Percentiles rank a stretch among this genome's conserved stretches.
Conservation (phyloP, 164 flowering plant genomes). For the Malania oleifera region DNA sequence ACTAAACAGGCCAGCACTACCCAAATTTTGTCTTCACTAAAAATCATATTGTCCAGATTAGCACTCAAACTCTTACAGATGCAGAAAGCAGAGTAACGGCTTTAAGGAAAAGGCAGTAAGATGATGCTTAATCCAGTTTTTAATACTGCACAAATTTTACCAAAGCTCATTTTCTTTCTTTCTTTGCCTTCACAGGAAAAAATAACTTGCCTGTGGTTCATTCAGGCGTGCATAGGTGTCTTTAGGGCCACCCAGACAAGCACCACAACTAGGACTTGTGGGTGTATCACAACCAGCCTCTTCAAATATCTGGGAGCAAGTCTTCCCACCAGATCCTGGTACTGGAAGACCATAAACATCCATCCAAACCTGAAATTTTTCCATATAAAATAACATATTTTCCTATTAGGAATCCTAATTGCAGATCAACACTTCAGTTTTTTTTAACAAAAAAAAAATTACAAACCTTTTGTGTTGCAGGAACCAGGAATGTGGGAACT, state of each 20-base stretch:
- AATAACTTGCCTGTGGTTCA: conserved; percentile 65
- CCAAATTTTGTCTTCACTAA: too few species aligned
- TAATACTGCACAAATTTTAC: too few species aligned
- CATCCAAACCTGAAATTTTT: conserved; percentile 80
- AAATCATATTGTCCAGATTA: too few species aligned
- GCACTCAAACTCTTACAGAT: too few species aligned
- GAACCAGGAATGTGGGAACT: conserved; percentile 96
- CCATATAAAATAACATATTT: background rate
- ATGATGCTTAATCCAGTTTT: too few species aligned
- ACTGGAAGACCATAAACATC: conserved; percentile 79
- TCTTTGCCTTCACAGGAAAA: too few species aligned
- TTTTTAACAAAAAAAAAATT: background rate
- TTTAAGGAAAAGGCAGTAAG: too few species aligned
- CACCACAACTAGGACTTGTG: conserved; percentile 93
- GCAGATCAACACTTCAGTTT: background rate
- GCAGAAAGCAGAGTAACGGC: too few species aligned
- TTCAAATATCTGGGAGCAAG: conserved; percentile 97
- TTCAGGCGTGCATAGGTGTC: conserved; percentile 99
- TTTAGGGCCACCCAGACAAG: conserved; percentile 96
- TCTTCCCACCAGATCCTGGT: conserved; percentile 96
- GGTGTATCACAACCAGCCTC: conserved; percentile 99
- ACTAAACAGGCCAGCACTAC: too few species aligned
- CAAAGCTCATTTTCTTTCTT: too few species aligned
- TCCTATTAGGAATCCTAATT: background rate
- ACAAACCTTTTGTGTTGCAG: conserved; percentile 95